Percentiles rank a stretch among this genome's conserved stretches.
These are phyloP conservation scores for Iris macrosiphon DNA, from an alignment of 106 monocot genomes.

Conservation along the genomic window DNA sequence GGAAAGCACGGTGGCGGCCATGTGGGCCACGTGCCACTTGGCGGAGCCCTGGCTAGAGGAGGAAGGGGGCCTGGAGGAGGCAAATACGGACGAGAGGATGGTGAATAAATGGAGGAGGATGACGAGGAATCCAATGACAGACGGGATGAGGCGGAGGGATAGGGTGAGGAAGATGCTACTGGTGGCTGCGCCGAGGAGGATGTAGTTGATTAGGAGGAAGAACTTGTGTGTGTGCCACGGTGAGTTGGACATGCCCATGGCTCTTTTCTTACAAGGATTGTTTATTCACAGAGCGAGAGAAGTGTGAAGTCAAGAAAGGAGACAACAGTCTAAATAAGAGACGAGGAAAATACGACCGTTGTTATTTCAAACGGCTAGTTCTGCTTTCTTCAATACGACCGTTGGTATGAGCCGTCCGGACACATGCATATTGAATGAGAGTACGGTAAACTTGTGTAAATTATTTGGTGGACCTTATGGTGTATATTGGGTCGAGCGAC, in stretches of 20 bases:
- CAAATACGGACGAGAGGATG: conserved; percentile 36
- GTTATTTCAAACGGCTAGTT: too few species aligned
- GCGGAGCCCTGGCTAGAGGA: conserved; percentile 14
- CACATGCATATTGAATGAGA: too few species aligned
- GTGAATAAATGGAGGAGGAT: conserved; percentile 53
- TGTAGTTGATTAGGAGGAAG: conserved; percentile 70
- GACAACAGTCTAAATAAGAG: too few species aligned
- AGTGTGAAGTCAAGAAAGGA: too few species aligned
- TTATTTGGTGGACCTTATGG: too few species aligned
- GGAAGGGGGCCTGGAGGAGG: conserved; percentile 35
- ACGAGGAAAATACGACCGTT: too few species aligned
- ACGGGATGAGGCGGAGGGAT: conserved; percentile 70
- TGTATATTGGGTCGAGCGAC: too few species aligned
- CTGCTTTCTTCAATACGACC: too few species aligned
- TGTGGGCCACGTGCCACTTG: conserved; percentile 49
- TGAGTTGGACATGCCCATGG: not conserved
- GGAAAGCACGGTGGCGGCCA: conserved; percentile 55
- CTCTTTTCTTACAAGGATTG: too few species aligned
- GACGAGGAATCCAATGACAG: conserved; percentile 50
- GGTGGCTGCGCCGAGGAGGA: conserved; percentile 59
- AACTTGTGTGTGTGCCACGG: conserved; percentile 48
- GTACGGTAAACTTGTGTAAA: too few species aligned
- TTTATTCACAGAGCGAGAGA: too few species aligned
- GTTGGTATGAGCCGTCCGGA: too few species aligned
- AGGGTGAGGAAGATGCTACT: conserved; percentile 74